A percentile compares a stretch with the other conserved stretches of the same genome.
Conservation (phyloP, 2,329 filamentous ascomycete genomes). For the Ceratocystiopsis minuta region DNA sequence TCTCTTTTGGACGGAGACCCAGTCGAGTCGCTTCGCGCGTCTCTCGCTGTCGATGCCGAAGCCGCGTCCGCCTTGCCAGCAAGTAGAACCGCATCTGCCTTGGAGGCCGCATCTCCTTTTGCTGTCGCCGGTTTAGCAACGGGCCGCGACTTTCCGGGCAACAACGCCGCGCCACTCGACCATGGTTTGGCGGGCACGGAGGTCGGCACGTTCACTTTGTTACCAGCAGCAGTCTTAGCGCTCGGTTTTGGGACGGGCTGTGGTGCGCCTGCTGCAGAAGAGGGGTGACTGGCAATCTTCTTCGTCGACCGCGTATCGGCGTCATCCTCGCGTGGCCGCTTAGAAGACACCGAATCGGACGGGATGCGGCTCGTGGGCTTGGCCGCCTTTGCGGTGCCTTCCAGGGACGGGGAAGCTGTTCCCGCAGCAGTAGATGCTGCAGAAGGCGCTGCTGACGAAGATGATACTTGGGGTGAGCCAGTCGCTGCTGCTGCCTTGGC, state of each 20-base stretch:
- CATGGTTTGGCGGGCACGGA: constrained; percentile 12
- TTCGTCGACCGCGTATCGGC: constrained; percentile 19
- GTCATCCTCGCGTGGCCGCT: constrained; percentile 23
- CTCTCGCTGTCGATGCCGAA: background rate
- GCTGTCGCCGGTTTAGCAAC: constrained; percentile 19
- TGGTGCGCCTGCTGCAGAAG: constrained; percentile 9
- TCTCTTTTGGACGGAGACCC: constrained; percentile 2
- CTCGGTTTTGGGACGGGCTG: constrained; percentile 6
- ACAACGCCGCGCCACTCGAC: constrained; percentile 12
- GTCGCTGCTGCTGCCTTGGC: constrained; percentile 11
- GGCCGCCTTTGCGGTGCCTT: constrained; percentile 5
- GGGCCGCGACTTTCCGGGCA: constrained; percentile 31
- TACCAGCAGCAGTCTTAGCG: background rate
- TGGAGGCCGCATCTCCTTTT: constrained; percentile 6
- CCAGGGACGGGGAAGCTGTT: background rate
- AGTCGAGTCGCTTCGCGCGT: background rate
- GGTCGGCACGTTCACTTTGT: constrained; percentile 5
- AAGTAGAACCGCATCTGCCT: no score
- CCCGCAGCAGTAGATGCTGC: background rate
- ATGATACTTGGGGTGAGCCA: background rate
- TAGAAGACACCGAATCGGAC: constrained; percentile 12
- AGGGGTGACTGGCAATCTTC: constrained; percentile 19
- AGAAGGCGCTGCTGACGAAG: constrained; percentile 1
- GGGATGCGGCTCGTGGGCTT: constrained; percentile 8
- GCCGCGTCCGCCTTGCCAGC: background rate